Evolutionary conservation across 495 filamentous ascomycete species (phyloP).

Genomic region (Aspergillus heteromorphus): DNA sequence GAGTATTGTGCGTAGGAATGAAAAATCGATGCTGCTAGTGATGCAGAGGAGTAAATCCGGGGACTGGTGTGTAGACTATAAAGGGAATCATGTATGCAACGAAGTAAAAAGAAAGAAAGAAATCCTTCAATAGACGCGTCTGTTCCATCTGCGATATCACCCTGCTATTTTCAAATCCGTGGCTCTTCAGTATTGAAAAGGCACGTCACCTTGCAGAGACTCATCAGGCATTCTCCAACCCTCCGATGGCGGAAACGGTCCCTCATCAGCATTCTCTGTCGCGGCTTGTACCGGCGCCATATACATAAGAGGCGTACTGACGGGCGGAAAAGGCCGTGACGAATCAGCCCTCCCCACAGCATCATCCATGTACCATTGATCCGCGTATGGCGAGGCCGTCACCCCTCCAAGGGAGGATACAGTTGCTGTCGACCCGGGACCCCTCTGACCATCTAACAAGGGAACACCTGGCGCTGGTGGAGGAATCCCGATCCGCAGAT

Average conservation of each 20-base stretch:
- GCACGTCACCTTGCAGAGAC: background rate
- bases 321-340: background rate
- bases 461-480: background rate
- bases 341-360: background rate
- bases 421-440: background rate
- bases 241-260: background rate
- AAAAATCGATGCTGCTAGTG: no score
- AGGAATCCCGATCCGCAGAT: background rate
- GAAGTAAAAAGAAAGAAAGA: no score
- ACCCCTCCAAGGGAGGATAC: background rate
- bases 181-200: background rate
- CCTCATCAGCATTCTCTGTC: background rate
- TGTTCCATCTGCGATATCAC: no score
- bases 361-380: background rate
- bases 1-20: no score
- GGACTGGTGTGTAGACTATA: no score
- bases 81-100: no score
- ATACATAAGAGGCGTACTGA: background rate
- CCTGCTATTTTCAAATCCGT: background rate
- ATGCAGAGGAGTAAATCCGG: no score
- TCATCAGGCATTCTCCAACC: background rate
- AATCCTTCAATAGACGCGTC: no score
- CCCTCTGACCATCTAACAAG: background rate
- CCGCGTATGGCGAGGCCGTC: background rate
- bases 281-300: background rate